phyloP scores from a whole-genome alignment of 495 filamentous ascomycete species.

The Pseudotulostoma volvatum region DNA sequence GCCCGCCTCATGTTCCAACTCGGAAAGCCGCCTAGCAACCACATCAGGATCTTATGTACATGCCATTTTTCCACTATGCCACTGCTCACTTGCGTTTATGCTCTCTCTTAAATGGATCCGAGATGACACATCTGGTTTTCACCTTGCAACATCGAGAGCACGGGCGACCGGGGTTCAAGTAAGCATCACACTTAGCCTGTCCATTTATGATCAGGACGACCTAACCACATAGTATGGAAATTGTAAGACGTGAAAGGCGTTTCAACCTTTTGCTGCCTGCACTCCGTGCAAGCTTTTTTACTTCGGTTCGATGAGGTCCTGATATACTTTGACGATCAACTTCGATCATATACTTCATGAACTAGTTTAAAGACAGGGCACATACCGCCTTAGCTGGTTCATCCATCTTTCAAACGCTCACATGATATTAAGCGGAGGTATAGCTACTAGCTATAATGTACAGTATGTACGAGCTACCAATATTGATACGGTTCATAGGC shows the following conservation, averaged over 20 bases:
- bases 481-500: no score
- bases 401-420: no score
- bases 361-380: no score
- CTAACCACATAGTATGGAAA: neutral
- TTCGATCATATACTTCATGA: neutral
- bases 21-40: slow-evolving; percentile 21
- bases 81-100: slow-evolving; percentile 30
- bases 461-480: no score
- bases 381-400: no score
- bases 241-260: neutral
- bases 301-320: slow-evolving; percentile 1
- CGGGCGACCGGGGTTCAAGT: slow-evolving; percentile 16
- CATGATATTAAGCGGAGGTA: no score
- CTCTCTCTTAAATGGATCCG: slow-evolving; percentile 27
- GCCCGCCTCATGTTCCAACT: slow-evolving; percentile 24
- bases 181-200: slow-evolving; percentile 24
- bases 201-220: no score
- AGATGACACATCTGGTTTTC: slow-evolving; percentile 22
- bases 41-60: no score
- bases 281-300: slow-evolving; percentile 30
- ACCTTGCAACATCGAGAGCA: slow-evolving; percentile 25
- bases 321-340: neutral
- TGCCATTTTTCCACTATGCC: no score
- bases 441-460: no score
- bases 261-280: slow-evolving; percentile 28